Evolutionary conservation across 495 filamentous ascomycete genomes (phyloP), one percentile per base, ranked within the genome.

Genomic region (Tuber borchii): DNA sequence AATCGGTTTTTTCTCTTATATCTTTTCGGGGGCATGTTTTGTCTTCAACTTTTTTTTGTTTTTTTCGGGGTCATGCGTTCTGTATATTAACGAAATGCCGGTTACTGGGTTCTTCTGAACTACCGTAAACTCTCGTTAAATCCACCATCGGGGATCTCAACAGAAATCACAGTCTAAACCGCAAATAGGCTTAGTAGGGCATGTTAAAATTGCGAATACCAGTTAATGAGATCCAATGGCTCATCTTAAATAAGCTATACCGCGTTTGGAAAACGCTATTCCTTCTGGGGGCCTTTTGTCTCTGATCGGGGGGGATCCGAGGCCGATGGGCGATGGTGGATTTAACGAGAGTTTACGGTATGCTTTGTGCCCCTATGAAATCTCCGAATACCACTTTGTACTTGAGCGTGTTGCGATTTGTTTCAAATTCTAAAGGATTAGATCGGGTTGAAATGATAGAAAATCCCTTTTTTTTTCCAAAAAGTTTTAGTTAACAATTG

Each of bases 21-120:
- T 65, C 56, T 65, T 65, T 65, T 74, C 43, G 75, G 78, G 76
- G 79, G 78, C 78, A 81, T 76, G 75, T 78, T 76, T 76, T 81
- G 79, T 81, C 75, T 81, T 81, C 79, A 77, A 80, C 70, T 81
- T 51, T 51, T 51, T 43, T 43, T 80, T 74, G 72, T 74, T 77
- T 48, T 74, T 39, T 78, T 81, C 82, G 84, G 85, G 85, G 83
- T 86, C 86, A 83, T 84, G 83, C 83, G 82, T 81, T 85, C 86
- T 86, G 82, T 85, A 87, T 83, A 86, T 86, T 89, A 86, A 83
- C 84, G 84, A 86, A 86, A 79, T 79, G 78, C 73, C 78, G 78
- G 78, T 65, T 65, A 65, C 26, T 65, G n/a, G 56, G 56, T 65
- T 65, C 56, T 31, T 65, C 56, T 65, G 56, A 65, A 31, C n/a